Evolutionary conservation across 148 eudicot species (phyloP).

Genomic region (Persicaria maculosa): DNA sequence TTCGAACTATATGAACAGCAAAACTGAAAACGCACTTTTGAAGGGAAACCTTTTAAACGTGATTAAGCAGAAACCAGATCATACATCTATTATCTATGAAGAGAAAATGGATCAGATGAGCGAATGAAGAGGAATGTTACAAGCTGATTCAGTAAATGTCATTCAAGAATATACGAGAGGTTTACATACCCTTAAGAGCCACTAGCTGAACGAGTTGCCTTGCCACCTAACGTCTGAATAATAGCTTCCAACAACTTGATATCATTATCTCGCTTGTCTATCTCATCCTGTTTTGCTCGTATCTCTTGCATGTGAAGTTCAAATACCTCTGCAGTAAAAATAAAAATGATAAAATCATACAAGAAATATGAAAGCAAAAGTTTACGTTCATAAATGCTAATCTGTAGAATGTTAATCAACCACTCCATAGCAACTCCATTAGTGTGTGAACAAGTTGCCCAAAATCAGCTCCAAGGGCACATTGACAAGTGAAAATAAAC

Average conservation of each 20-base stretch:
- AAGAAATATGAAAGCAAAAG: background rate
- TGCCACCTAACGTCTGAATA: constrained; percentile 87
- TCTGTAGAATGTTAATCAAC: background rate
- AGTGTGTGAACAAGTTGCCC: background rate
- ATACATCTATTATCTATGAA: background rate
- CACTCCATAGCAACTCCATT: background rate
- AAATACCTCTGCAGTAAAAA: constrained; percentile 67
- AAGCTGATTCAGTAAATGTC: background rate
- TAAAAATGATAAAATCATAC: background rate
- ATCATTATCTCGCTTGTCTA: constrained; percentile 68
- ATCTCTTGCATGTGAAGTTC: constrained; percentile 87
- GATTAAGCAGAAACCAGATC: constrained; percentile 1
- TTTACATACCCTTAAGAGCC: constrained; percentile 9
- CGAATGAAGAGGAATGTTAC: background rate
- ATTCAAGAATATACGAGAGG: background rate
- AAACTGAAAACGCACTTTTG: background rate
- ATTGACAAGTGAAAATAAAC: background rate
- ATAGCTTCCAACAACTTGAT: constrained; percentile 92
- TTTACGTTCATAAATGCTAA: background rate
- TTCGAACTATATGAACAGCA: background rate
- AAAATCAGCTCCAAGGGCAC: background rate
- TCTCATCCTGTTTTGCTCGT: constrained; percentile 83
- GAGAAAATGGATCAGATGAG: background rate
- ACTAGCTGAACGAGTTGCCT: constrained; percentile 28
- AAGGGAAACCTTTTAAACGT: background rate